phyloP scores from a whole-genome alignment of 2,329 filamentous ascomycete genomes.

The Penicillium sp. region DNA sequence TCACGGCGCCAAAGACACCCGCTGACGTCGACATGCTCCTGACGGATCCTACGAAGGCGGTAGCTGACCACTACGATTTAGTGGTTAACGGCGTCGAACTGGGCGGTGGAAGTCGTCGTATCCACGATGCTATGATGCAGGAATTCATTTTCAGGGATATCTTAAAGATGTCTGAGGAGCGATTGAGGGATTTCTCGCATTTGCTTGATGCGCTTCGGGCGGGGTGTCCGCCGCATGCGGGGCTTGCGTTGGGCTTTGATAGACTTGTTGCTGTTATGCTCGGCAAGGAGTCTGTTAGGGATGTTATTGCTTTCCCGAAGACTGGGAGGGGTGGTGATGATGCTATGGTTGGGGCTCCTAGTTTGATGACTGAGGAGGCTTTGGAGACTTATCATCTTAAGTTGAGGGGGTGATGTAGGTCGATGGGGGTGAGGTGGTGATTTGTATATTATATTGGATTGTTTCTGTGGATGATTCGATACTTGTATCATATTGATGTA shows the following conservation, averaged over 20 bases:
- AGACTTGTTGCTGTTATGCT: slow-evolving; percentile 76
- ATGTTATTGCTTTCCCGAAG: slow-evolving; percentile 98
- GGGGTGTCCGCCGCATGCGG: slow-evolving; percentile 92
- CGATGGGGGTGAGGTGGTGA: neutral
- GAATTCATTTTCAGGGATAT: slow-evolving; percentile 80
- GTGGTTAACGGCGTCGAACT: slow-evolving; percentile 94
- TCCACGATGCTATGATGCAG: slow-evolving; percentile 79
- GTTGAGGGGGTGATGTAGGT: slow-evolving; percentile 24
- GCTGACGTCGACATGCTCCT: slow-evolving; percentile 71
- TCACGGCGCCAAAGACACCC: slow-evolving; percentile 75
- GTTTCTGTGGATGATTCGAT: neutral
- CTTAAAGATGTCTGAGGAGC: slow-evolving; percentile 68
- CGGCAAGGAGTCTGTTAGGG: slow-evolving; percentile 70
- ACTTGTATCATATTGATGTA: slow-evolving; percentile 5
- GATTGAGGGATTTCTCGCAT: slow-evolving; percentile 79
- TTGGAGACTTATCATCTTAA: slow-evolving; percentile 58
- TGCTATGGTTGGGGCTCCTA: slow-evolving; percentile 73
- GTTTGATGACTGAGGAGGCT: slow-evolving; percentile 59
- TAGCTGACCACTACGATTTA: slow-evolving; percentile 90
- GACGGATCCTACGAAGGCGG: slow-evolving; percentile 65
- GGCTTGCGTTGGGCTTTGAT: slow-evolving; percentile 90
- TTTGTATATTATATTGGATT: neutral
- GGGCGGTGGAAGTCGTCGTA: slow-evolving; percentile 87
- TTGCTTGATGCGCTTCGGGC: slow-evolving; percentile 74
- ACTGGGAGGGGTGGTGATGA: slow-evolving; percentile 87